Percentiles rank a stretch among this genome's conserved stretches.
These are phyloP conservation scores for Danielozyma ontarioensis DNA, from an alignment of 805 yeast genomes.

Conservation along the genomic window DNA sequence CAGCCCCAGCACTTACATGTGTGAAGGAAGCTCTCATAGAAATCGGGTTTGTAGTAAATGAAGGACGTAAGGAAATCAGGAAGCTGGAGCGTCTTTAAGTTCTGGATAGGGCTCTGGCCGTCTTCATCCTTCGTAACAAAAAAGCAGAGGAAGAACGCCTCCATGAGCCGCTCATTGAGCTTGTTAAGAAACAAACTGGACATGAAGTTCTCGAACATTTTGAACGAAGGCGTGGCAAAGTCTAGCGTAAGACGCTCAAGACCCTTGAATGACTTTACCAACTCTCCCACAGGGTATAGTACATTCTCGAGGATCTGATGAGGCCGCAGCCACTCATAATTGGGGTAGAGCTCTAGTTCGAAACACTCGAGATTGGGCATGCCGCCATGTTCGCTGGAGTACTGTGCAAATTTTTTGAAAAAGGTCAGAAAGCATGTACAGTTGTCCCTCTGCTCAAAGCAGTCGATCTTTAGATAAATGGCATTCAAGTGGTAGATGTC, in stretches of 20 bases:
- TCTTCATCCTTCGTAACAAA: constrained; percentile 7
- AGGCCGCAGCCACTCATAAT: constrained; percentile 31
- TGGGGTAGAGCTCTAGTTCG: constrained; percentile 27
- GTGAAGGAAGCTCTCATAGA: constrained; percentile 28
- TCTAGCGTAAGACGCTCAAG: constrained; percentile 23
- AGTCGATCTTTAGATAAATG: constrained; percentile 25
- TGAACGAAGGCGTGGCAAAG: constrained; percentile 31
- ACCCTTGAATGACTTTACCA: constrained; percentile 19
- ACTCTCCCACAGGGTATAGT: constrained; percentile 26
- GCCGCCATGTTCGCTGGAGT: constrained; percentile 16
- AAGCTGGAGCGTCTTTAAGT: constrained; percentile 20
- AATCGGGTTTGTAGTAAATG: constrained; percentile 32
- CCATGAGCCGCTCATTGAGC: constrained; percentile 29
- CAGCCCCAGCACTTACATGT: constrained; percentile 36
- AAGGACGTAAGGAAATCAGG: constrained; percentile 34
- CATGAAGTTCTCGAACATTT: constrained; percentile 31
- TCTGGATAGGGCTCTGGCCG: constrained; percentile 5
- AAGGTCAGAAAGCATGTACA: constrained; percentile 26
- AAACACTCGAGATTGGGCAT: constrained; percentile 25
- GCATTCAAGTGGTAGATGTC: constrained; percentile 17
- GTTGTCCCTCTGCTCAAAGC: constrained; percentile 18
- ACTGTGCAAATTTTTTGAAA: constrained; percentile 20
- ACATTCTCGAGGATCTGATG: constrained; percentile 25
- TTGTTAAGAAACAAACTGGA: constrained; percentile 24
- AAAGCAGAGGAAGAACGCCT: constrained; percentile 28